Conservation (phyloP, 2,329 filamentous ascomycete species). For the Teratosphaeria viscida region DNA sequence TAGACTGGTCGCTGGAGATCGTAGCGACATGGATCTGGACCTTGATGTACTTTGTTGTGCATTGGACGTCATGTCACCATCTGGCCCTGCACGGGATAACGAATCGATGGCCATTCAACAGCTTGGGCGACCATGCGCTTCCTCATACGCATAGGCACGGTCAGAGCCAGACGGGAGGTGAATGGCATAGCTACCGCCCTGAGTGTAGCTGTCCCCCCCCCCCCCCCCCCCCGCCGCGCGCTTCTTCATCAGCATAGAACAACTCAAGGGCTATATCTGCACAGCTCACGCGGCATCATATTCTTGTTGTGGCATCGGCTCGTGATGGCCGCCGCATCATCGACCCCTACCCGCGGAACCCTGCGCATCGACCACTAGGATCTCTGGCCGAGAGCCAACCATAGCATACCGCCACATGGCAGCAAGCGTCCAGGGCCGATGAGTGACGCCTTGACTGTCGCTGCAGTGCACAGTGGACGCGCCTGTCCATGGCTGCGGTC, state of each 20-base stretch:
- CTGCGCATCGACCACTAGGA: neutral
- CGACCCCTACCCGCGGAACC: neutral
- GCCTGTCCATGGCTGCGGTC: neutral
- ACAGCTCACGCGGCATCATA: neutral
- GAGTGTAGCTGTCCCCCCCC: neutral
- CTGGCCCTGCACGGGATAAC: neutral
- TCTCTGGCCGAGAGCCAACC: neutral
- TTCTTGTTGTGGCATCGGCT: neutral
- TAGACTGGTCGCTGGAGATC: neutral
- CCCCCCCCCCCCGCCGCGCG: neutral
- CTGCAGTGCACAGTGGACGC: neutral
- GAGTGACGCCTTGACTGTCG: neutral
- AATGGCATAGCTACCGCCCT: neutral
- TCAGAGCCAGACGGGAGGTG: neutral
- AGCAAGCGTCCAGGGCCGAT: neutral
- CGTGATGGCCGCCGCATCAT: neutral
- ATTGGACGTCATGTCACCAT: neutral
- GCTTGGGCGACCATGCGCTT: neutral
- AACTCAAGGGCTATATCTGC: neutral
- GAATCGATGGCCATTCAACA: neutral
- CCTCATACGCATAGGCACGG: neutral
- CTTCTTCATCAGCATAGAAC: neutral
- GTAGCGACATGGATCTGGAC: neutral
- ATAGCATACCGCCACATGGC: neutral
- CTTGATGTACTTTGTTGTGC: neutral